Evolutionary conservation across 352 stramenopile species (phyloP).

Genomic region (Phytophthora hybrid): DNA sequence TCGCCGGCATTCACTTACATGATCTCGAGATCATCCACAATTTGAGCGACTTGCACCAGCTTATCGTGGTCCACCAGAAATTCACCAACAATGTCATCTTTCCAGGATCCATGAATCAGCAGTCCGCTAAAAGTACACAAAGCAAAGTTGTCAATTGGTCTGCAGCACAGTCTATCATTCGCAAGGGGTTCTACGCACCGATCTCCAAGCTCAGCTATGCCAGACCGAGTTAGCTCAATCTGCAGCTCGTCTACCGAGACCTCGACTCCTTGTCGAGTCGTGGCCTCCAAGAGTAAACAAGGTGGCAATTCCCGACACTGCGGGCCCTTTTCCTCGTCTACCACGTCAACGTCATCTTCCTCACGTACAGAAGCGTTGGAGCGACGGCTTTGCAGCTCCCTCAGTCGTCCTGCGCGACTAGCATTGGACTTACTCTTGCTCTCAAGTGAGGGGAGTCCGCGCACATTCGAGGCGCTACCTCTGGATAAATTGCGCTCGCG

Average conservation of each 20-base stretch:
- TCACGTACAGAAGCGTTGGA: constrained; percentile 7
- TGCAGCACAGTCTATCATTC: neutral
- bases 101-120: constrained; percentile 56
- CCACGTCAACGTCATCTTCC: constrained; percentile 17
- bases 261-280: constrained; percentile 65
- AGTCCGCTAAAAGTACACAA: constrained; percentile 51
- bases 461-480: constrained; percentile 3
- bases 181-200: constrained; percentile 35
- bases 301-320: constrained; percentile 41
- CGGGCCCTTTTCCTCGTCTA: constrained; percentile 34
- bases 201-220: constrained; percentile 46
- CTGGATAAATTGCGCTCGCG: constrained; percentile 16
- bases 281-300: constrained; percentile 71
- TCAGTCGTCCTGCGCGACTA: constrained; percentile 29
- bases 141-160: neutral
- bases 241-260: constrained; percentile 69
- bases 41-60: constrained; percentile 60
- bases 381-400: constrained; percentile 16
- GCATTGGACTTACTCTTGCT: constrained; percentile 18
- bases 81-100: constrained; percentile 44
- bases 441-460: constrained; percentile 29
- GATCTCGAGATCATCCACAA: constrained; percentile 74
- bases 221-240: constrained; percentile 51
- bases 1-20: constrained; percentile 49
- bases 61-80: constrained; percentile 40